Evolutionary conservation across 768 basidiomycete species (phyloP).

Genomic region (Tulasnella sp.): DNA sequence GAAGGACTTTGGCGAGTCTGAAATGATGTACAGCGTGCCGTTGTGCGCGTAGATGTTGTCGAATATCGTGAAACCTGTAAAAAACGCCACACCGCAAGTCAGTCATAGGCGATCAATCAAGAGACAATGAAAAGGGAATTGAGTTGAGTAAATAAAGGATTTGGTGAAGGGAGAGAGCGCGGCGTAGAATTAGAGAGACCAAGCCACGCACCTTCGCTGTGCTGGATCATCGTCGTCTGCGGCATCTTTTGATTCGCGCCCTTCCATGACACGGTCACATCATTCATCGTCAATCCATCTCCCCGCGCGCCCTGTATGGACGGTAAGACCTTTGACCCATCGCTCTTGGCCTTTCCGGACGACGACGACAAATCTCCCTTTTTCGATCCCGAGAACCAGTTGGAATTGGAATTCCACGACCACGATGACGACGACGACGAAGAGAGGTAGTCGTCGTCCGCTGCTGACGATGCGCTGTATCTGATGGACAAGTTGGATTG

Average conservation of each 20-base stretch:
- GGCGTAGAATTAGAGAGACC: neutral
- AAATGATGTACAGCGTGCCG: slow-evolving; percentile 44
- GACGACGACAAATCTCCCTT: too few species aligned
- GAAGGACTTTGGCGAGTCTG: slow-evolving; percentile 51
- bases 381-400: neutral
- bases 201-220: slow-evolving; percentile 50
- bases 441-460: slow-evolving; percentile 10
- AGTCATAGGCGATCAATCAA: slow-evolving; percentile 80
- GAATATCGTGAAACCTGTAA: slow-evolving; percentile 35
- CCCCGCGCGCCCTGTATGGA: neutral
- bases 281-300: neutral
- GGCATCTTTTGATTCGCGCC: slow-evolving; percentile 28
- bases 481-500: slow-evolving; percentile 23
- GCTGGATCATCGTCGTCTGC: slow-evolving; percentile 55
- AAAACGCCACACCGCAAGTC: slow-evolving; percentile 78
- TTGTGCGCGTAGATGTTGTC: slow-evolving; percentile 29
- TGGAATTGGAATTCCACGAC: slow-evolving; percentile 13
- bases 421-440: slow-evolving; percentile 10
- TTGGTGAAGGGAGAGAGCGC: neutral
- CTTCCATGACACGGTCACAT: slow-evolving; percentile 10
- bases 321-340: neutral
- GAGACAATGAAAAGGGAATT: neutral
- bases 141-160: neutral
- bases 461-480: slow-evolving; percentile 20
- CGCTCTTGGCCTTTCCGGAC: neutral